Evolutionary conservation across 345 rosid species (phyloP).

Genomic region (Linum trigynum): DNA sequence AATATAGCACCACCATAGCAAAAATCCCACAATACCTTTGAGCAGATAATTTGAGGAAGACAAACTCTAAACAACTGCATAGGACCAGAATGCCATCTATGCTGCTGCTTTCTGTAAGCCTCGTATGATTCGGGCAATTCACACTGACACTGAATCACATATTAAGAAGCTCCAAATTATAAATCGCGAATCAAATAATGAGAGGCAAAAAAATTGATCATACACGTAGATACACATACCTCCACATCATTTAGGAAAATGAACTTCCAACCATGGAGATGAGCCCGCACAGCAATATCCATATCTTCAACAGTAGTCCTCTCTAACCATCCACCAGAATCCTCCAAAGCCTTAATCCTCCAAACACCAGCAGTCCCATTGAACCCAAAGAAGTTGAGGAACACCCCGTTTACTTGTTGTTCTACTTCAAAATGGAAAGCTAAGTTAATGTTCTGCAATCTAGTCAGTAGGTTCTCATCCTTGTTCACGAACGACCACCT

Average conservation of each 20-base stretch:
- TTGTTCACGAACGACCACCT: slow-evolving; percentile 94
- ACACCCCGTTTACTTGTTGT: slow-evolving; percentile 85
- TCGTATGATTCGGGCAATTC: slow-evolving; percentile 92
- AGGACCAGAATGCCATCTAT: slow-evolving; percentile 96
- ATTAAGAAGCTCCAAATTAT: background rate
- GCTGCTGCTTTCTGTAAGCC: slow-evolving; percentile 92
- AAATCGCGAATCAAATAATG: background rate
- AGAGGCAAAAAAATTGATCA: background rate
- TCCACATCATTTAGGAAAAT: slow-evolving; percentile 77
- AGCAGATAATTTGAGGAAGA: slow-evolving; percentile 57
- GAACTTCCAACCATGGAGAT: slow-evolving; percentile 88
- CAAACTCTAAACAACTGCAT: slow-evolving; percentile 94
- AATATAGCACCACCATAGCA: background rate
- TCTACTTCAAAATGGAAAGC: slow-evolving; percentile 93
- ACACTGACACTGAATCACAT: slow-evolving; percentile 59
- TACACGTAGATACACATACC: slow-evolving; percentile 29
- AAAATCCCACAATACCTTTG: slow-evolving; percentile 43
- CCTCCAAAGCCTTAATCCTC: slow-evolving; percentile 92
- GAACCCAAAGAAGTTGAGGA: slow-evolving; percentile 81
- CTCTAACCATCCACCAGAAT: slow-evolving; percentile 94
- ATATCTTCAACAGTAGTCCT: slow-evolving; percentile 95
- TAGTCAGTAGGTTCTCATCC: slow-evolving; percentile 80
- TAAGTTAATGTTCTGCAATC: slow-evolving; percentile 80
- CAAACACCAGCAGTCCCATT: slow-evolving; percentile 97
- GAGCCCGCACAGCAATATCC: slow-evolving; percentile 97